Evolutionary conservation across 2,329 filamentous ascomycete species (phyloP).

Genomic region (Aspergillus ochraceoroseus): DNA sequence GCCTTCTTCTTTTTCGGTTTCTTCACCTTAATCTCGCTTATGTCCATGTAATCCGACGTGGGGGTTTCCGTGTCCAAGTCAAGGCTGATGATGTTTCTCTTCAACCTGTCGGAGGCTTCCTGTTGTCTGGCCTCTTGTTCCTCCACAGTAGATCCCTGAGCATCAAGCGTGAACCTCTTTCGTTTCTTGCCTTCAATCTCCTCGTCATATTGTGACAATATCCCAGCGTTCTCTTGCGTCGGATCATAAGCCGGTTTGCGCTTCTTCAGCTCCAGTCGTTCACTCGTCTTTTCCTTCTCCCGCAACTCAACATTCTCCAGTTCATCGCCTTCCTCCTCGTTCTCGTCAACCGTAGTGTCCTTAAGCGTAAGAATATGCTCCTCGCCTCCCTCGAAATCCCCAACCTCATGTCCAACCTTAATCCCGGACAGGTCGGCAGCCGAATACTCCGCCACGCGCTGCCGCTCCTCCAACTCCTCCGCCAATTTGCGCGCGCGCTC

Average conservation of each 20-base stretch:
- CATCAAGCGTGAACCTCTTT: constrained; percentile 82
- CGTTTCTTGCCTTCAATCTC: constrained; percentile 86
- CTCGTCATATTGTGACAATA: constrained; percentile 91
- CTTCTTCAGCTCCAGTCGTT: constrained; percentile 82
- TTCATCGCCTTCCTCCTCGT: constrained; percentile 84
- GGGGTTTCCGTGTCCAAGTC: constrained; percentile 63
- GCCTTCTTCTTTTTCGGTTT: constrained; percentile 85
- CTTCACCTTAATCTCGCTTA: constrained; percentile 83
- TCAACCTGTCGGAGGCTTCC: constrained; percentile 56
- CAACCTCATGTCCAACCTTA: constrained; percentile 82
- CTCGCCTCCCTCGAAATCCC: constrained; percentile 69
- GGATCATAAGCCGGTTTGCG: constrained; percentile 86
- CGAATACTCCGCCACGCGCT: constrained; percentile 71
- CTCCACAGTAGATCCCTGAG: constrained; percentile 64
- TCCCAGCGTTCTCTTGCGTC: constrained; percentile 61
- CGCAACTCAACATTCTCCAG: constrained; percentile 49
- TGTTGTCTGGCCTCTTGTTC: constrained; percentile 54
- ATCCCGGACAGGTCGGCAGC: constrained; percentile 82
- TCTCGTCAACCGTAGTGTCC: constrained; percentile 77
- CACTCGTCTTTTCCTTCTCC: constrained; percentile 46
- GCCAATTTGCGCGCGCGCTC: constrained; percentile 65
- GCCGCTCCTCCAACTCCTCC: constrained; percentile 72
- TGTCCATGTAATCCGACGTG: constrained; percentile 81
- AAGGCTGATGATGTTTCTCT: constrained; percentile 67
- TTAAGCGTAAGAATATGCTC: constrained; percentile 94